Percentiles rank a stretch among this genome's conserved stretches.
Evolutionary conservation across 192 early-diverging fungal species (phyloP).

Genomic region (Coemansia pectinata): DNA sequence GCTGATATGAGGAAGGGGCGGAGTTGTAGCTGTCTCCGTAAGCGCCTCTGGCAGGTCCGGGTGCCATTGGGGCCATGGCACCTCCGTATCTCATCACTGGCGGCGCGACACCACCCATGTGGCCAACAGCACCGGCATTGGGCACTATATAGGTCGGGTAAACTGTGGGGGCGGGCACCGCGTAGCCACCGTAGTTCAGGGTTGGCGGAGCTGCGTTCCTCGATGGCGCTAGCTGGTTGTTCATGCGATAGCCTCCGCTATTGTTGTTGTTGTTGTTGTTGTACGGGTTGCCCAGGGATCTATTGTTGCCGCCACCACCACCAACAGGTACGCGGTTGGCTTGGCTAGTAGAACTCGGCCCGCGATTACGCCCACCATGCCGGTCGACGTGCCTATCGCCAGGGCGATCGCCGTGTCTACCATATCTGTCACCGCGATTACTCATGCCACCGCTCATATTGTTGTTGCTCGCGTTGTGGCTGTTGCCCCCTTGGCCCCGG

Average conservation of each 20-base stretch:
- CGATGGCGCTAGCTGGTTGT: conserved; percentile 12
- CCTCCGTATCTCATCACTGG: conserved; percentile 26
- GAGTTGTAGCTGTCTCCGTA: conserved; percentile 26
- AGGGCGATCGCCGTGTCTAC: not conserved
- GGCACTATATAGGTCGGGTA: conserved; percentile 34
- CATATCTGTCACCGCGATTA: conserved; percentile 29
- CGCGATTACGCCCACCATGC: conserved; percentile 25
- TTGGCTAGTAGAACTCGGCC: conserved; percentile 17
- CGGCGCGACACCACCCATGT: conserved; percentile 9
- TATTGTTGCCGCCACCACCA: not conserved
- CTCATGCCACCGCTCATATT: conserved; percentile 7
- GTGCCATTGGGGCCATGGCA: conserved; percentile 5
- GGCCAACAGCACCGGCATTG: conserved; percentile 14
- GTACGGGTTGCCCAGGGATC: not conserved
- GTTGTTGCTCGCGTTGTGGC: not conserved
- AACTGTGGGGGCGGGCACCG: conserved; percentile 17
- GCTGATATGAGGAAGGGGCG: conserved; percentile 35
- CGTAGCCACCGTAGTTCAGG: conserved; percentile 38
- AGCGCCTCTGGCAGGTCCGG: conserved; percentile 5
- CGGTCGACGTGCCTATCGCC: conserved; percentile 18
- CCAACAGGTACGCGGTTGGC: conserved; percentile 44
- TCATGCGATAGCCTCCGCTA: conserved; percentile 20
- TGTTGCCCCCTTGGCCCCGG: not conserved
- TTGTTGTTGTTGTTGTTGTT: not conserved
- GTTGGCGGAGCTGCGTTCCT: conserved; percentile 9